Evolutionary conservation across 306 rosid genomes (phyloP), one percentile per base, ranked within the genome.

Genomic region (Inga leiocalycina): DNA sequence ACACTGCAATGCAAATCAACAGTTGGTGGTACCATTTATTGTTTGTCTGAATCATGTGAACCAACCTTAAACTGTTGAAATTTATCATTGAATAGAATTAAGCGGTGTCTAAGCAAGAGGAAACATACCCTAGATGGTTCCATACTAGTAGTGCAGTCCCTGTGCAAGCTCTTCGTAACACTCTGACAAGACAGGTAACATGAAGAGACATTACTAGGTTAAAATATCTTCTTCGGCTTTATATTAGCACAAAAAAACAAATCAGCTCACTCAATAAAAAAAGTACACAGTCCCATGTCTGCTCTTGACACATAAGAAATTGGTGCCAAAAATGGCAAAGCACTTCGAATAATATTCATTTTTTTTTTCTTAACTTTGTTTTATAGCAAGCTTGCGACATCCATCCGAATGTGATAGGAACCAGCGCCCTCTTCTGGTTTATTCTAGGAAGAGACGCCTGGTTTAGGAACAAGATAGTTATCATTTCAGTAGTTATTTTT

Each of bases 111-210:
- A 30, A 70, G 75, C 81, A 76, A 81, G 77, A 81, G 65, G 79
- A 85, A 87, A 84, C 89, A 81, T 88, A 78, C 99, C 97, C 89
- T 85, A 65, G 85, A 80, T 74, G 94, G 97, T 81, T 90, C 97
- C 87, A 86, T 81, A 79, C 80, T 84, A 22, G 89, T 70, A 82
- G 85, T 72, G 88, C 99, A 96, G 74, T 91, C 94, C 88, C 86
- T 92, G 77, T 84, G 89, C 85, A 96, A 92, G 79, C 94, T 92
- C 84, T 89, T 88, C 8, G 79, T 93, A 52, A 93, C 85, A 67
- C 91, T 91, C 99, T 92, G 89, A 84, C n/a, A 85, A 56, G 61
- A 71, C 48, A 71, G 80, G 77, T 24, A 66, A 77, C 16, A 75
- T 59, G 78, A 43, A 83, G 19, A 81, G 65, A 41, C 35, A 48